Evolutionary conservation across 1,284 basidiomycete species (phyloP).

Genomic region (Pseudomicrostroma phylloplanum): DNA sequence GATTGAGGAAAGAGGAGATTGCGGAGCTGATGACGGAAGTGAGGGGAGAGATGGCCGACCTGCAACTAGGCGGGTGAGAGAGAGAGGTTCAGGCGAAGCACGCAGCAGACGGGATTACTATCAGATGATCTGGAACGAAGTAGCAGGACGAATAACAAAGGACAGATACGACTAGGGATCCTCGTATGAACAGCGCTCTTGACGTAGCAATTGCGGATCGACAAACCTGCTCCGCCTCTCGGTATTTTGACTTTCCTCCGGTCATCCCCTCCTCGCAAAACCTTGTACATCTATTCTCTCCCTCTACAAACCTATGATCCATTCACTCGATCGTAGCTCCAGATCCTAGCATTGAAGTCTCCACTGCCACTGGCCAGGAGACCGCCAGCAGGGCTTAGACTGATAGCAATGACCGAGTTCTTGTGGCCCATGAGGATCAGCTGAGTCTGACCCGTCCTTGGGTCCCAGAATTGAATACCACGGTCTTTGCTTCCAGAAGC

Average conservation of each 20-base stretch:
- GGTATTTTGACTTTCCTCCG: too few relatives aligned
- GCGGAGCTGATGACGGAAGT: constrained; percentile 5
- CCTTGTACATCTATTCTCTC: too few relatives aligned
- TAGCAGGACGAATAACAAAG: too few relatives aligned
- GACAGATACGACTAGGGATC: too few relatives aligned
- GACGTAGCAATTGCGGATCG: too few relatives aligned
- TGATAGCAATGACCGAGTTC: constrained; percentile 81
- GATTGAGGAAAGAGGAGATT: not conserved
- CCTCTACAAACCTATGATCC: too few relatives aligned
- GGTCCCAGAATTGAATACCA: constrained; percentile 70
- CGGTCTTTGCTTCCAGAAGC: constrained; percentile 86
- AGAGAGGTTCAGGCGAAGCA: not conserved
- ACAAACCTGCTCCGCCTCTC: too few relatives aligned
- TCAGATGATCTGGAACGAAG: too few relatives aligned
- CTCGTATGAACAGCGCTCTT: too few relatives aligned
- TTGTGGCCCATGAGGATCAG: constrained; percentile 83
- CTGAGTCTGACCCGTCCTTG: constrained; percentile 66
- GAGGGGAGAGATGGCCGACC: constrained; percentile 6
- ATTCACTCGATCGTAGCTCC: constrained; percentile 33
- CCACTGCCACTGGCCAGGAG: constrained; percentile 79
- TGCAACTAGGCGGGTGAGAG: constrained; percentile 1
- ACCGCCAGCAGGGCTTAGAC: constrained; percentile 67
- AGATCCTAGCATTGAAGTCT: constrained; percentile 61
- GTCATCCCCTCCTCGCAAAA: too few relatives aligned
- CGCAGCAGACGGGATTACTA: too few relatives aligned